Conservation (phyloP, 306 rosid genomes). For the Betula pendula region DNA sequence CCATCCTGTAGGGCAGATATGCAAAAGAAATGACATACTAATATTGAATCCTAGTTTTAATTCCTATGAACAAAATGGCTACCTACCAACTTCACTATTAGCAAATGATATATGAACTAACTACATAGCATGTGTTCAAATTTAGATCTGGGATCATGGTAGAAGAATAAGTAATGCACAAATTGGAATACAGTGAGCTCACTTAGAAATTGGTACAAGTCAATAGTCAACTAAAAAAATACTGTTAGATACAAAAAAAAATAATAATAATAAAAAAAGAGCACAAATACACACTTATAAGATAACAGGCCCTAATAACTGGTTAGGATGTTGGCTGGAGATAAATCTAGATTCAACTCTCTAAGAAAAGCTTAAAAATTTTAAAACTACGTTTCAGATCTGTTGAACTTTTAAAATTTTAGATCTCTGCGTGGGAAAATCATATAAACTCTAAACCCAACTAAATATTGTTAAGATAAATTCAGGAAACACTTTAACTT, state of each 20-base stretch:
- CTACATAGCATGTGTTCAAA: background rate
- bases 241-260: background rate
- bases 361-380: background rate
- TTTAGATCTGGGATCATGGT: constrained; percentile 7
- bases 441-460: constrained; percentile 15
- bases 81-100: background rate
- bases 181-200: constrained; percentile 11
- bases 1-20: constrained; percentile 49
- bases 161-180: background rate
- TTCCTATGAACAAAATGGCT: background rate
- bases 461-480: constrained; percentile 10
- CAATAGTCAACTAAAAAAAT: background rate
- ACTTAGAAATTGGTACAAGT: background rate
- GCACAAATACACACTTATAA: background rate
- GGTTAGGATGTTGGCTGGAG: background rate
- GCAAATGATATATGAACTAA: background rate
- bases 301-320: background rate
- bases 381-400: background rate
- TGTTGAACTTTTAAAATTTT: constrained; percentile 15
- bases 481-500: constrained; percentile 35
- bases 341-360: background rate
- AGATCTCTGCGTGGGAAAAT: constrained; percentile 8
- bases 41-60: background rate
- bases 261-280: no score
- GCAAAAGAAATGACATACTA: constrained; percentile 4